Conservation (phyloP, 441 rosid genomes). For the Omphalea diandra region DNA sequence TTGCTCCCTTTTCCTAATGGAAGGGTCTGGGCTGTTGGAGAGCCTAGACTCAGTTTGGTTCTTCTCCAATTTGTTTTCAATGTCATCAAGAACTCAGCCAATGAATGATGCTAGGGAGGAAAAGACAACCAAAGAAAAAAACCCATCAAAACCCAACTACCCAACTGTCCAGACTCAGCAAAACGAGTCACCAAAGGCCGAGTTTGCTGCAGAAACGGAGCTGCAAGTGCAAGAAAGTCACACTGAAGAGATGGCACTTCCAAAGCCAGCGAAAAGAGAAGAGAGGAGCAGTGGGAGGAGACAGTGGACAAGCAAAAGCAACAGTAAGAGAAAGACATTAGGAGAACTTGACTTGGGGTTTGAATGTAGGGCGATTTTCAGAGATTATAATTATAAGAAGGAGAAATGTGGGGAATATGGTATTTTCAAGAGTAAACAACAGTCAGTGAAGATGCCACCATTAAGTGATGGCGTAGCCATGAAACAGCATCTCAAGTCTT, state of each 20-base stretch:
- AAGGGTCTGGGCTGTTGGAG: constrained; percentile 27
- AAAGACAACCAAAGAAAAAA: constrained; percentile 11
- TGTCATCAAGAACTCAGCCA: constrained; percentile 8
- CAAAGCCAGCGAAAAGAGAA: constrained; percentile 15
- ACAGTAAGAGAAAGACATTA: constrained; percentile 31
- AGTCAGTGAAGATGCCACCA: constrained; percentile 40
- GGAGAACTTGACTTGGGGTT: constrained; percentile 34
- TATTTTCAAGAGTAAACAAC: background rate
- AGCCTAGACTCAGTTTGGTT: constrained; percentile 50
- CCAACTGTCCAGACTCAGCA: background rate
- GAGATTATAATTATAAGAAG: constrained; percentile 3
- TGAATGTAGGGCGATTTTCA: constrained; percentile 4
- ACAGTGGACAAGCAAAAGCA: constrained; percentile 12
- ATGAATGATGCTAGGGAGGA: background rate
- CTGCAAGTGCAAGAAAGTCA: background rate
- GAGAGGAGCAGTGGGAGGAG: constrained; percentile 16
- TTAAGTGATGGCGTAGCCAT: constrained; percentile 51
- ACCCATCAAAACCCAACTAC: constrained; percentile 11
- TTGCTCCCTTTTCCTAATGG: constrained; percentile 30
- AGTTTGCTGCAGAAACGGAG: constrained; percentile 11
- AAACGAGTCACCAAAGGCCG: background rate
- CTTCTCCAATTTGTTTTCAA: constrained; percentile 39
- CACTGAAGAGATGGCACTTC: constrained; percentile 16
- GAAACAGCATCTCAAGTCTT: constrained; percentile 57
- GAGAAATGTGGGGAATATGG: background rate